These are phyloP conservation scores for Agrocybe praecox DNA, from an alignment of 768 basidiomycete genomes.

Conservation along the genomic window DNA sequence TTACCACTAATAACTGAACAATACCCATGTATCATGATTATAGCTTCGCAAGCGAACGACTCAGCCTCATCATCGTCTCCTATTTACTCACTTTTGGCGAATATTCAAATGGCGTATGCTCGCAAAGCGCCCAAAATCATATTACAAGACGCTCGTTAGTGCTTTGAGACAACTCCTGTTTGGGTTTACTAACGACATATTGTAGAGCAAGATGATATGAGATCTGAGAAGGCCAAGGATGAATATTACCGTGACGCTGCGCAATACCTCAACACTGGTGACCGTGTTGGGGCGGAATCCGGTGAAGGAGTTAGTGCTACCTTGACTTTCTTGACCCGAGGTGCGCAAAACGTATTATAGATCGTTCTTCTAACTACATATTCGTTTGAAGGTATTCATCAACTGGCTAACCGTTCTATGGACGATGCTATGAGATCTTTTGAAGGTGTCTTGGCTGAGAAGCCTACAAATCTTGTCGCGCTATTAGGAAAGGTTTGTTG, in stretches of 20 bases:
- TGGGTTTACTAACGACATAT: not conserved
- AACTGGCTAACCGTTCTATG: conserved; percentile 77
- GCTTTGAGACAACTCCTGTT: not conserved
- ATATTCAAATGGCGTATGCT: conserved; percentile 80
- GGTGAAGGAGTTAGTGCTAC: conserved; percentile 60
- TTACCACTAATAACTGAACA: conserved; percentile 18
- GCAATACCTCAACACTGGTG: conserved; percentile 62
- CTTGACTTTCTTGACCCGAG: conserved; percentile 67
- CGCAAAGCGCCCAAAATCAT: conserved; percentile 83
- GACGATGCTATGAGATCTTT: conserved; percentile 84
- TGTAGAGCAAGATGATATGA: conserved; percentile 67
- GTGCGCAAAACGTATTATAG: conserved; percentile 31
- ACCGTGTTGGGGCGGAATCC: conserved; percentile 56
- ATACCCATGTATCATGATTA: conserved; percentile 14
- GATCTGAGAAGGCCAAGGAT: conserved; percentile 61
- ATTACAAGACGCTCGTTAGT: conserved; percentile 73
- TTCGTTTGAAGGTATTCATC: conserved; percentile 65
- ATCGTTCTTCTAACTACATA: not conserved
- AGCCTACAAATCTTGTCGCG: conserved; percentile 87
- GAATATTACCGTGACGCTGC: conserved; percentile 73
- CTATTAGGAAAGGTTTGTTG: conserved; percentile 79
- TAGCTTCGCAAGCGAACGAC: conserved; percentile 56
- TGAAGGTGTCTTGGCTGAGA: conserved; percentile 73
- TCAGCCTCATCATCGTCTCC: conserved; percentile 60
- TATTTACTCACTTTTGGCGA: conserved; percentile 82